Evolutionary conservation across 139 green algal genomes (phyloP), one percentile per base, ranked within the genome.

Genomic region (Picochlorum costavermella): DNA sequence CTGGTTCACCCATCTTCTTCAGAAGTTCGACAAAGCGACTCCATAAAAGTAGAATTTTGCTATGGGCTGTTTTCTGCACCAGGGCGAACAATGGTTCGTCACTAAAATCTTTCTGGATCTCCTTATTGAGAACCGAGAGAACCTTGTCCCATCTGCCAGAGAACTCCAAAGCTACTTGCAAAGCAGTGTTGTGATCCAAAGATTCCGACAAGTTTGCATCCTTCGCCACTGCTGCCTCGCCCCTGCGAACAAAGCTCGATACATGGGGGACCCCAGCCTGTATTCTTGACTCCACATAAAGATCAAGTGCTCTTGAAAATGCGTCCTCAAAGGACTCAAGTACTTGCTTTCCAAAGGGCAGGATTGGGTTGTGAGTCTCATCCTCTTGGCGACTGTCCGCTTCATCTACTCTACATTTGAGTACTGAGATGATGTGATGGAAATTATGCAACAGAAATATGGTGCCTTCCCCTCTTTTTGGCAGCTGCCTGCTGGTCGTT

Each of bases 371-470:
- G 8, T 53, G 17, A 53, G 17, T 23, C 16, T 53, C 33, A 40
- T 40, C 33, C 33, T 40, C 33, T 13, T 11, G 33, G 33, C 33
- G 33, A 40, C 33, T 8, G 11, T 40, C 33, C 11, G 33, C 33
- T 28, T 53, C 10, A 11, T 20, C 16, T 20, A 53, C n/a, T 6
- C n/a, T 53, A 53, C 23, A 14, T 33, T 71, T 75, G 45, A 95
- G 65, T 5, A 85, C 75, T 20, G 63, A 46, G 23, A 84, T 70
- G 40, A 97, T 78, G 68, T 95, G 80, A 64, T 76, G 75, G 65
- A 95, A 95, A 74, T 97, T 96, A 64, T 84, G 77, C 55, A 96
- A 88, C 30, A 97, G 83, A 78, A 97, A 97, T 43, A 97, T 84
- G 53, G 88, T 95, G 63, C 87, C 82, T 16, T 67, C 51, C 36